A percentile compares a stretch with the other conserved stretches of the same genome.
Conservation (phyloP, 805 yeast genomes). For the Tetrapisispora namnaoensis region DNA sequence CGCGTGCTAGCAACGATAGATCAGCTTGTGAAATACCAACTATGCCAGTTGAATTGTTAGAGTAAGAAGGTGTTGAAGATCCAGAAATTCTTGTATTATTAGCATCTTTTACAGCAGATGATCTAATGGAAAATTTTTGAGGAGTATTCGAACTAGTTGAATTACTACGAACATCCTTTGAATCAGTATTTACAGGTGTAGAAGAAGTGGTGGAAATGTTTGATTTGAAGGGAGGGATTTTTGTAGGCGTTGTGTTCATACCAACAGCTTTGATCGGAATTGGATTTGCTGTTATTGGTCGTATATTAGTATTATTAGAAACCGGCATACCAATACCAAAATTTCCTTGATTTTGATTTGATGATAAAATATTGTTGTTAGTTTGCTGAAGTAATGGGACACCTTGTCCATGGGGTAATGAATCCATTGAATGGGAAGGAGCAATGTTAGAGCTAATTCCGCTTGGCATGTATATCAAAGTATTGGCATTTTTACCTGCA, state of each 20-base stretch:
- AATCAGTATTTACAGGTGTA: slow-evolving; percentile 1
- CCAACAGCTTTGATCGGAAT: not conserved
- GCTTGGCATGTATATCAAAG: slow-evolving; percentile 9
- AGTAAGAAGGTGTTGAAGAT: not conserved
- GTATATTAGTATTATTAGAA: not conserved
- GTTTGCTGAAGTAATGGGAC: not conserved
- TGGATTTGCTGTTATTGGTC: not conserved
- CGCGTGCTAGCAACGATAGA: slow-evolving; percentile 62
- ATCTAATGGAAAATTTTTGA: not conserved
- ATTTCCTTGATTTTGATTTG: not conserved
- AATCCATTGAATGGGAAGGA: slow-evolving; percentile 4
- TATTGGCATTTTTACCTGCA: slow-evolving; percentile 11
- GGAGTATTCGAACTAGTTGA: slow-evolving; percentile 44
- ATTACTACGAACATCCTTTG: not conserved
- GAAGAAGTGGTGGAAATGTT: not conserved
- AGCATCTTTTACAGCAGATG: not conserved
- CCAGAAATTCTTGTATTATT: not conserved
- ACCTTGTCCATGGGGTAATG: slow-evolving; percentile 1
- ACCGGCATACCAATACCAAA: not conserved
- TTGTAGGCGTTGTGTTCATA: not conserved
- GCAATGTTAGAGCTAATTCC: not conserved
- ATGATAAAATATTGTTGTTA: not conserved
- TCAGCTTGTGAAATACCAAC: slow-evolving; percentile 39
- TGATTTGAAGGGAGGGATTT: not conserved
- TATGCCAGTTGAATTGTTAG: not conserved